Evolutionary conservation across 257 asterid species (phyloP), one percentile per base, ranked within the genome.

Genomic region (Lantana camara): DNA sequence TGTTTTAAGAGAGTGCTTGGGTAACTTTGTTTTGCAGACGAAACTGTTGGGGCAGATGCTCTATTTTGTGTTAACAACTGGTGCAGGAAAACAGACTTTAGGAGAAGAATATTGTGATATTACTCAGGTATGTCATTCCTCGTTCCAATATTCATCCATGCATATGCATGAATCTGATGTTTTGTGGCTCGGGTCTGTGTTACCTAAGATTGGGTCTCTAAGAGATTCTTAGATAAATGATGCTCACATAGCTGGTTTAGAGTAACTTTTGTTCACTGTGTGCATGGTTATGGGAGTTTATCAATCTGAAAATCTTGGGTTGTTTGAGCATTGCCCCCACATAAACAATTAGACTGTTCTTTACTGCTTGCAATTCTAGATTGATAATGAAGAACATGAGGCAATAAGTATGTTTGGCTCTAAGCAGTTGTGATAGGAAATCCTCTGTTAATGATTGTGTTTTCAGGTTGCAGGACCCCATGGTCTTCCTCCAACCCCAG

Each of bases 81-180:
- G 97, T 70, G 97, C 96, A 1, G 97, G 97, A 52, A 80, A 85
- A 75, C 99, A 94, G 81, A 90, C 99, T 20, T 81, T 94, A 32
- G 99, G 99, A 53, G 99, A 94, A 82, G 99, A 94, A 75, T 94
- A 94, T 68, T 94, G 99, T 60, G 99, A 94, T 67, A 86, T 90
- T 70, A 86, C 83, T 62, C 99, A 88, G 97, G 99, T 93, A 16
- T 35, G 53, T 49, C 64, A 50, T 47, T 40, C 32, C 50, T 68
- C 29, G 2, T 44, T 63, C 68, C 56, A 14, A 14, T 21, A 24
- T 40, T 37, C 4, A 7, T 45, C 16, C 7, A 21, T 61, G 68
- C 47, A 57, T 47, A 24, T 16, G n/a, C n/a, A n/a, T n/a, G n/a
- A n/a, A n/a, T n/a, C n/a, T n/a, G n/a, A n/a, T n/a, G n/a, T n/a